Base-by-base conservation (phyloP, 192 early-diverging fungal genomes). In the Radiomyces spectabilis region DNA sequence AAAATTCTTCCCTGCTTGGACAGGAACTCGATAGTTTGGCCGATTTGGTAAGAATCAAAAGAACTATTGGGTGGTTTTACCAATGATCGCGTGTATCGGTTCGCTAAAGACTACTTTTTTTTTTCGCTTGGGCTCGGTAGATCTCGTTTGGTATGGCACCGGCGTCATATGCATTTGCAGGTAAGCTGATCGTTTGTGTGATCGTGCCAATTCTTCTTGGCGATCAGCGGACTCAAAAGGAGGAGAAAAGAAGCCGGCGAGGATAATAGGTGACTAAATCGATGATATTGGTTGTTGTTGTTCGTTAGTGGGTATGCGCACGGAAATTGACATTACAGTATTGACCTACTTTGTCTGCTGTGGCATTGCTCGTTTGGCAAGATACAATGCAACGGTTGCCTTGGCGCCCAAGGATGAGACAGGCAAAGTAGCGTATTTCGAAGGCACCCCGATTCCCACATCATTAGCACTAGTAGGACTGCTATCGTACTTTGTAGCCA, bases 1-100 rank as follows among this genome's bases (percentile, higher is more conserved):
- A 82, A 8, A 77, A 81, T 15, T 74, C 76, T 34, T 87, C 84
- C 5, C 69, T 87, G 27, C 71, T 95, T 15, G 93, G 93, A 21
- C 90, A 93, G 51, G 93, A 95, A 66, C 68, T 95, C 15, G 93
- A 95, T 63, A 88, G 85, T 22, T 73, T 95, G 50, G 86, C 93
- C 9, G 93, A 95, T 71, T 75, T 92, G 56, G 83, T 91, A 69
- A 67, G 66, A 50, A 1, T n/a, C n/a, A n/a, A n/a, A n/a, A n/a
- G n/a, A n/a, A n/a, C n/a, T n/a, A n/a, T n/a, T n/a, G n/a, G n/a
- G n/a, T n/a, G n/a, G n/a, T n/a, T n/a, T n/a, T n/a, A n/a, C n/a
- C n/a, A n/a, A n/a, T n/a, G n/a, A n/a, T n/a, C n/a, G n/a, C n/a
- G n/a, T n/a, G n/a, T n/a, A n/a, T 38, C 8, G 31, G 15, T 19